Percentiles rank a stretch among this genome's conserved stretches.
Evolutionary conservation across 2,329 filamentous ascomycete genomes (phyloP).

Genomic region (Conoideocrella luteorostrata): DNA sequence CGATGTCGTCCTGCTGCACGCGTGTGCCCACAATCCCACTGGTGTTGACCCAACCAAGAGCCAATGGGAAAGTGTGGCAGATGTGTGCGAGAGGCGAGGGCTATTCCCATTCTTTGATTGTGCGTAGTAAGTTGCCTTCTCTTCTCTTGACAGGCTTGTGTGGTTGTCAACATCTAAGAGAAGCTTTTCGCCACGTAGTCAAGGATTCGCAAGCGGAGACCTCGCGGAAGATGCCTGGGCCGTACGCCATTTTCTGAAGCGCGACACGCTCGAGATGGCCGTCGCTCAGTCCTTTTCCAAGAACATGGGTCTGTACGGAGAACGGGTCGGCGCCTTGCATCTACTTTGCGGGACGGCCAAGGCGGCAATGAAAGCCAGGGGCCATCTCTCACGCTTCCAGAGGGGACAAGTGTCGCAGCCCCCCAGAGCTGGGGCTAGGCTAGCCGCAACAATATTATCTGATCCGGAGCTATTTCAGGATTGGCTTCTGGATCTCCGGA

Average conservation of each 20-base stretch:
- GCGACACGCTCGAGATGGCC: slow-evolving; percentile 14
- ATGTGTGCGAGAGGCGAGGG: slow-evolving; percentile 20
- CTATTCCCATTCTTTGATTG: slow-evolving; percentile 30
- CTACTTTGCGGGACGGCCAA: slow-evolving; percentile 8
- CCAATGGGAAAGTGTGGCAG: slow-evolving; percentile 27
- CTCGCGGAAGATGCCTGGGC: slow-evolving; percentile 27
- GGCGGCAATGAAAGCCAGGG: not conserved
- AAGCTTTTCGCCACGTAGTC: slow-evolving; percentile 9
- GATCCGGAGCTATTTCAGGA: slow-evolving; percentile 1
- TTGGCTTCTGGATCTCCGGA: slow-evolving; percentile 2
- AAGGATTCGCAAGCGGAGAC: slow-evolving; percentile 30
- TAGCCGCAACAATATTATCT: not conserved
- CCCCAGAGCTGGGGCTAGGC: slow-evolving; percentile 3
- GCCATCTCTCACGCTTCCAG: not conserved
- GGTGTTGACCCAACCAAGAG: slow-evolving; percentile 26
- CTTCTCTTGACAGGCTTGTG: no score
- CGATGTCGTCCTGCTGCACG: no score
- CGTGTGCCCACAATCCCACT: slow-evolving; percentile 32
- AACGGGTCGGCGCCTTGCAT: slow-evolving; percentile 24
- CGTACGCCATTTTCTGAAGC: slow-evolving; percentile 23
- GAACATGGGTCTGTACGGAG: slow-evolving; percentile 31
- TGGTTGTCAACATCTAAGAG: no score
- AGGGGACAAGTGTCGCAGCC: not conserved
- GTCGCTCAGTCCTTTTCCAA: slow-evolving; percentile 29
- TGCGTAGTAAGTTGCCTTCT: slow-evolving; percentile 20